Evolutionary conservation across 2,329 filamentous ascomycete species (phyloP).

Genomic region (Endocalyx cinctus): DNA sequence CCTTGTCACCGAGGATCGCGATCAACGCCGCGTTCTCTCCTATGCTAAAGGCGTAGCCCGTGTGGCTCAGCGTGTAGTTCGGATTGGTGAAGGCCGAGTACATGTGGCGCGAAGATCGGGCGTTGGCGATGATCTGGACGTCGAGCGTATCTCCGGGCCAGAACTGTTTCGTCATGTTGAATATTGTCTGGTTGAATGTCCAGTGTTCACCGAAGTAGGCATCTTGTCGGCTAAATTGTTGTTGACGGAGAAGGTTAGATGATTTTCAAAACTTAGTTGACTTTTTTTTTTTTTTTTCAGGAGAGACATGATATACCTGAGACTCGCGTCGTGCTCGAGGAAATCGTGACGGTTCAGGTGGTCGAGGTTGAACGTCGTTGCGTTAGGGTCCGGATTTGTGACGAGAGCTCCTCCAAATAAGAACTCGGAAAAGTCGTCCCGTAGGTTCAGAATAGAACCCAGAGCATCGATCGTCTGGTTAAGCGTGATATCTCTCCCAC

Average conservation of each 20-base stretch:
- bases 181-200: slow-evolving; percentile 47
- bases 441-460: neutral
- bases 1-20: slow-evolving; percentile 43
- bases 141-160: slow-evolving; percentile 40
- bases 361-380: neutral
- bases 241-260: neutral
- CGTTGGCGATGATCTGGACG: slow-evolving; percentile 35
- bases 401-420: neutral
- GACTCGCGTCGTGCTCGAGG: neutral
- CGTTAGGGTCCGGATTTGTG: neutral
- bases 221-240: slow-evolving; percentile 37
- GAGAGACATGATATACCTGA: neutral
- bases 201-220: slow-evolving; percentile 46
- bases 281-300: no score
- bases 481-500: neutral
- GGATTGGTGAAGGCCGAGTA: slow-evolving; percentile 9
- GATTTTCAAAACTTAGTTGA: no score
- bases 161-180: slow-evolving; percentile 38
- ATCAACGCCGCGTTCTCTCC: slow-evolving; percentile 48
- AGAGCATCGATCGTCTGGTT: neutral
- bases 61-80: slow-evolving; percentile 3
- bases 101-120: slow-evolving; percentile 4
- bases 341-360: neutral
- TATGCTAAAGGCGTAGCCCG: slow-evolving; percentile 37
- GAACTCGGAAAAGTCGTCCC: neutral